Percentiles rank a stretch among this genome's conserved stretches.
Conservation (phyloP, 2,329 filamentous ascomycete species). For the Arthrinium phaeospermum region DNA sequence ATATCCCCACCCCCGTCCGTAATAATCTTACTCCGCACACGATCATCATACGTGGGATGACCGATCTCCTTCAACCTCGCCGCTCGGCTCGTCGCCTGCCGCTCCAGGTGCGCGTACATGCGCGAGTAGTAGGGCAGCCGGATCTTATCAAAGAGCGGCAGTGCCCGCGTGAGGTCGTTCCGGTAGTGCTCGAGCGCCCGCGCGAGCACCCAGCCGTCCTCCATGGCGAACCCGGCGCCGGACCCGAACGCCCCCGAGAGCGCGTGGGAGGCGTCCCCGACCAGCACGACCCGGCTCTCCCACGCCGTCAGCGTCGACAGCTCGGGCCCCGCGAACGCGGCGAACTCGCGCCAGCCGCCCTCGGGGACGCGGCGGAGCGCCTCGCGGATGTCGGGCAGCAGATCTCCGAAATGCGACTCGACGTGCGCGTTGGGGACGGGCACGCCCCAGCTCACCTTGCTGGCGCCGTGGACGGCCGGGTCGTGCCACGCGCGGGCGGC, state of each 20-base stretch:
- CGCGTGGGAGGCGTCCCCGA: conserved; percentile 62
- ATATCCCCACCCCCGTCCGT: conserved; percentile 33
- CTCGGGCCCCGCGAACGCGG: conserved; percentile 53
- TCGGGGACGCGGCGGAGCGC: conserved; percentile 44
- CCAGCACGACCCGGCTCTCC: conserved; percentile 52
- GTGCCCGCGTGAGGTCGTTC: conserved; percentile 32
- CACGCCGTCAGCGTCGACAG: conserved; percentile 45
- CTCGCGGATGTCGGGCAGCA: conserved; percentile 46
- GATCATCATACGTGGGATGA: conserved; percentile 30
- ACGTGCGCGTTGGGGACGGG: conserved; percentile 33
- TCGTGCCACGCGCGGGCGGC: conserved; percentile 35
- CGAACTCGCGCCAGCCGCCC: conserved; percentile 52
- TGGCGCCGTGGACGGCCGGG: conserved; percentile 33
- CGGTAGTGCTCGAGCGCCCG: conserved; percentile 33
- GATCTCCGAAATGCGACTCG: conserved; percentile 39
- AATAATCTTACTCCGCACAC: conserved; percentile 32
- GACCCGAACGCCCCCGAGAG: conserved; percentile 51
- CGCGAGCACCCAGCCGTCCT: conserved; percentile 38
- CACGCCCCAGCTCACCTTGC: conserved; percentile 38
- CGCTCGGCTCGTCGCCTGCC: conserved; percentile 26
- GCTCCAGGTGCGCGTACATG: conserved; percentile 35
- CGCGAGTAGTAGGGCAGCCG: conserved; percentile 38
- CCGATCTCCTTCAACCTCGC: conserved; percentile 27
- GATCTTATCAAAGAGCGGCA: conserved; percentile 35
- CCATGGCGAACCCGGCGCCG: conserved; percentile 45